Base-by-base conservation (phyloP, 768 basidiomycete species). In the Hortiboletus flavorubellus region DNA sequence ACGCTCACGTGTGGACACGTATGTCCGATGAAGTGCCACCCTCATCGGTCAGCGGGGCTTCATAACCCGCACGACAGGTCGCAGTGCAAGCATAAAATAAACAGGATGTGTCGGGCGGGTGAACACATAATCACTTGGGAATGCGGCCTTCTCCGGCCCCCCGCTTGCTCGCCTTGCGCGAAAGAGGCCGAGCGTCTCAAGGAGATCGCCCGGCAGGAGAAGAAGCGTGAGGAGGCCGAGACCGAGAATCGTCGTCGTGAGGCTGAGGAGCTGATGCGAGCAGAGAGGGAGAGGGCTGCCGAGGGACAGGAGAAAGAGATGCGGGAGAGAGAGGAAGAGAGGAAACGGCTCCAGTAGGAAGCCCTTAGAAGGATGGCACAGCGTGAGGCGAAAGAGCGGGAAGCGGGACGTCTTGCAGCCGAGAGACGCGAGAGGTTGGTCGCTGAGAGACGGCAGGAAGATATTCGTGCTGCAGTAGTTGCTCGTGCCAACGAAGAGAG, bases 1-100 rank as follows among this genome's bases (percentile, higher is more conserved):
- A 39, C 7, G 3, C 55, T 64, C 10, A 11, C 41, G 1, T 64
- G 62, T 33, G 62, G 62, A 8, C 86, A 89, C 61, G 30, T 23
- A 2, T 89, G 87, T 55, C 75, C 77, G 2, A 80, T 76, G 0
- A 85, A 78, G 64, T 88, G 86, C 54, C 86, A 89, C 63, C 78
- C 78, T 52, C 49, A 5, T 60, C 53, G 44, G 77, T 82, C 58
- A 77, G 78, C 10, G 76, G 80, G 61, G 42, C 30, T 43, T 8
- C 18, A 16, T 3, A 45, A 54, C 8, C 55, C 45, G 1, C 65
- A 64, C 21, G 42, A 49, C 16, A 34, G 26, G 1, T 78, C 82
- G 72, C 54, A 54, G 0, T 87, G 86, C 66, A 60, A 67, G 18
- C 49, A 66, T 2, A 59, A 70, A 15, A 50, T 80, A 43, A 45